Evolutionary conservation across 805 yeast species (phyloP), one percentile per base, ranked within the genome.

Genomic region (Saturnispora zaruensis): DNA sequence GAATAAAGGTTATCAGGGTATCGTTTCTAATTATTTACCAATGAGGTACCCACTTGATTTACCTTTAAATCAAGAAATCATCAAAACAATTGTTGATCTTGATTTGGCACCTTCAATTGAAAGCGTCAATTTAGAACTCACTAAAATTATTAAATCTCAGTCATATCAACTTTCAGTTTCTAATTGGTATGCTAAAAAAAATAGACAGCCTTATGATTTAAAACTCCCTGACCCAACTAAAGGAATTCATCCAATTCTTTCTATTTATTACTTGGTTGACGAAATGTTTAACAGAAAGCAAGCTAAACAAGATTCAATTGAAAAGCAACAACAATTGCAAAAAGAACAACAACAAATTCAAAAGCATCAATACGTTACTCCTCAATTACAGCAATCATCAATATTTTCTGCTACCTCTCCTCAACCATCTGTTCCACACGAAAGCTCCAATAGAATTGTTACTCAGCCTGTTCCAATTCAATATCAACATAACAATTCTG

Each of bases 181-280:
- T 24, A 76, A 77, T 51, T 87, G 95, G 95, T 71, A 74, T 57
- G 70, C 69, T 46, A 58, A 68, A 33, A 66, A 38, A 64, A 68
- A 62, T 6, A 57, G 53, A 26, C 45, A 55, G 43, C 40, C 37
- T 16, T 65, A 59, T 51, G 61, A 63, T 50, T 49, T 53, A 18
- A 50, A 55, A 11, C 61, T 74, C 18, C 76, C 79, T 2, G 93
- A 88, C 65, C 97, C 98, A 14, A 86, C 96, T 0, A 73, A 77
- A 48, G 91, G 90, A 1, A 90, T 77, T 65, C 95, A 90, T 66
- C 98, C 99, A 0, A 72, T 90, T 55, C 69, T 91, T 11, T 87
- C 96, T 6, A 83, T 91, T 36, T 93, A 93, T 64, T 84, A 79
- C 61, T 73, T 93, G 55, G 96, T 89, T 16, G 82, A 79, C 48